A percentile compares a stretch with the other conserved stretches of the same genome.
These are phyloP conservation scores for Linum tenue DNA, from an alignment of 345 rosid species.

Conservation along the genomic window DNA sequence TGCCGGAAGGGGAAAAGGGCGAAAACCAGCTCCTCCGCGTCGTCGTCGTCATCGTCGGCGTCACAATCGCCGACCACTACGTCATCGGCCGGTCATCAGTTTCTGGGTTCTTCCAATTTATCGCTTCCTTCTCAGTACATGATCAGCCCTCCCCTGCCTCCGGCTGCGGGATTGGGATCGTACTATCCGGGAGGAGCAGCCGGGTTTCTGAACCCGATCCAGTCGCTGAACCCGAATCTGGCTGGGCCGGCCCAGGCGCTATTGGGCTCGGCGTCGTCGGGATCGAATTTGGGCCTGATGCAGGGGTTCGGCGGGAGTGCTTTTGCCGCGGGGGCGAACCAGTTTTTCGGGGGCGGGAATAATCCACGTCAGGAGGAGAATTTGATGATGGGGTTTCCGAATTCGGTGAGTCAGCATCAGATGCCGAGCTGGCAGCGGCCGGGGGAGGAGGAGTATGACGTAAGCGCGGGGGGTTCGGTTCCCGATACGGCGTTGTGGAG, in stretches of 20 bases:
- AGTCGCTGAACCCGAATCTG: slow-evolving; percentile 58
- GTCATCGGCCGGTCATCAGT: neutral
- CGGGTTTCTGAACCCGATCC: slow-evolving; percentile 17
- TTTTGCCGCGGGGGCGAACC: slow-evolving; percentile 6
- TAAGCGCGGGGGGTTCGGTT: neutral
- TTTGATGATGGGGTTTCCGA: neutral
- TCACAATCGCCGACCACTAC: slow-evolving; percentile 20
- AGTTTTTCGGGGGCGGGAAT: neutral
- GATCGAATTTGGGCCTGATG: slow-evolving; percentile 15
- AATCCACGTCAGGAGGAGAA: neutral
- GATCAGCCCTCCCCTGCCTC: neutral
- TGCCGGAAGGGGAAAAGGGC: slow-evolving; percentile 45
- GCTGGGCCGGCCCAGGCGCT: slow-evolving; percentile 35
- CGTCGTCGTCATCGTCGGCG: slow-evolving; percentile 7
- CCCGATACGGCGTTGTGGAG: neutral
- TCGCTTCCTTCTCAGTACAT: slow-evolving; percentile 17
- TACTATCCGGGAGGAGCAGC: slow-evolving; percentile 23
- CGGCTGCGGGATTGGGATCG: slow-evolving; percentile 15
- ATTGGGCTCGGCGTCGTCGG: slow-evolving; percentile 55
- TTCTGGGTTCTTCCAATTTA: slow-evolving; percentile 9
- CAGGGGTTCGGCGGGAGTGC: slow-evolving; percentile 75
- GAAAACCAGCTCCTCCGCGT: slow-evolving; percentile 23
- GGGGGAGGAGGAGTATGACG: neutral
- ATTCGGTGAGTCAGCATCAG: neutral
- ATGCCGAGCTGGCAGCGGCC: neutral